Base-by-base conservation (phyloP, 139 green algal species). In the Coelastrella sp. region DNA sequence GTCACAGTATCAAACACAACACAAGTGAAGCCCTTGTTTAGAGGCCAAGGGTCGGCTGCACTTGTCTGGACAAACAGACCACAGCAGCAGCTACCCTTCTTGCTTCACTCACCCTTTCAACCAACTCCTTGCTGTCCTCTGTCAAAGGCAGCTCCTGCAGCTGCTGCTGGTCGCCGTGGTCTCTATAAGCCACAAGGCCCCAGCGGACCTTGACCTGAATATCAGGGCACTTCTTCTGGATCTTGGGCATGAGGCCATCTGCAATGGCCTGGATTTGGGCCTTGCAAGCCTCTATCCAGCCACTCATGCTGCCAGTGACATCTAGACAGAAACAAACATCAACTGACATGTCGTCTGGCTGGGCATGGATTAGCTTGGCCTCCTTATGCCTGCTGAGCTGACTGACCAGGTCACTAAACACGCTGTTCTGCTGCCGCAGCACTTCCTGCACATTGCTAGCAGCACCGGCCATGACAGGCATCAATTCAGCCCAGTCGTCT, bases 311-410 rank as follows among this genome's bases (percentile, higher is more conserved):
- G 71, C 92, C 92, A 32, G 92, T 93, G 57, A 87, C 80, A 59
- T 94, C 92, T 13, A 94, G 5, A 54, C 79, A 83, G 76, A 92
- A 94, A 75, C 89, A 92, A 13, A 94, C 64, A 84, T 94, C 92
- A 56, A 94, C 78, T 5, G 66, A 86, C 84, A 94, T 91, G 59
- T 80, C 32, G 59, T 86, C 83, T 23, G 92, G 92, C 47, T 83
- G 80, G 20, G 75, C 66, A 78, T 87, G 79, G 73, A 91, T 84
- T 73, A 92, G 74, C 81, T 91, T 90, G 7, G 85, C 80, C 74
- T 91, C 86, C 76, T 88, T 92, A 71, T 92, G 86, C 60, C 73
- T 47, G 76, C 87, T 78, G 87, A 92, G 32, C 74, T 73, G 64
- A 3, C 59, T 10, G 16, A 93, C 76, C 65, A 93, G 16, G 80